Evolutionary conservation across 345 rosid genomes (phyloP).

Genomic region (Sisymbrium altissimum): DNA sequence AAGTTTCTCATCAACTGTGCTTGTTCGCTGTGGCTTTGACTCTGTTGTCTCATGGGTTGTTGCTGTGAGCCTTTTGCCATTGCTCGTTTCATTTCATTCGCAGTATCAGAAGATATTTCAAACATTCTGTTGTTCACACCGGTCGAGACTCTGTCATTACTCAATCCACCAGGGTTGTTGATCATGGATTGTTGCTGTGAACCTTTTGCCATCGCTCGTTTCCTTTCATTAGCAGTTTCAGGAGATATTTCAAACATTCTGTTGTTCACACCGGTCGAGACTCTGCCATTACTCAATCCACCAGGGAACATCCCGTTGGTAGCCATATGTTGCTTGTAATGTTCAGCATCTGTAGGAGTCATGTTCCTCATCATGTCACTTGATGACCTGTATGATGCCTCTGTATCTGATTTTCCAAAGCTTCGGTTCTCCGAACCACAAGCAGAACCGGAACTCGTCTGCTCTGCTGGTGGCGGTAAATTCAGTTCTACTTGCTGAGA

Average conservation of each 20-base stretch:
- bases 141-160: slow-evolving; percentile 47
- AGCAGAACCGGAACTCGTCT: slow-evolving; percentile 40
- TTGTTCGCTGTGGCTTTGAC: slow-evolving; percentile 53
- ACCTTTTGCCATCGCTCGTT: slow-evolving; percentile 32
- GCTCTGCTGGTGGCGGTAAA: slow-evolving; percentile 58
- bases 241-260: slow-evolving; percentile 41
- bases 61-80: slow-evolving; percentile 23
- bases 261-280: slow-evolving; percentile 31
- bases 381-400: slow-evolving; percentile 34
- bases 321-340: slow-evolving; percentile 41
- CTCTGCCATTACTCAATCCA: slow-evolving; percentile 53
- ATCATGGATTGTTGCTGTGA: slow-evolving; percentile 14
- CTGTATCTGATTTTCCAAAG: slow-evolving; percentile 39
- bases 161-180: slow-evolving; percentile 39
- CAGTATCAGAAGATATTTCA: slow-evolving; percentile 40
- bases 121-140: slow-evolving; percentile 36
- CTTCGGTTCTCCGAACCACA: slow-evolving; percentile 39
- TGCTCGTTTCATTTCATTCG: slow-evolving; percentile 45
- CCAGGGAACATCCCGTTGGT: slow-evolving; percentile 39
- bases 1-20: slow-evolving; percentile 59
- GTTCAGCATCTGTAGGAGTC: slow-evolving; percentile 38
- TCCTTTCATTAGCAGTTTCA: slow-evolving; percentile 45
- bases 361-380: slow-evolving; percentile 42
- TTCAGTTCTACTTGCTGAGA: slow-evolving; percentile 72
- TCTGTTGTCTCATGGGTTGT: slow-evolving; percentile 27